Base-by-base conservation (phyloP, 163 green algal species). In the Botryococcus braunii region DNA sequence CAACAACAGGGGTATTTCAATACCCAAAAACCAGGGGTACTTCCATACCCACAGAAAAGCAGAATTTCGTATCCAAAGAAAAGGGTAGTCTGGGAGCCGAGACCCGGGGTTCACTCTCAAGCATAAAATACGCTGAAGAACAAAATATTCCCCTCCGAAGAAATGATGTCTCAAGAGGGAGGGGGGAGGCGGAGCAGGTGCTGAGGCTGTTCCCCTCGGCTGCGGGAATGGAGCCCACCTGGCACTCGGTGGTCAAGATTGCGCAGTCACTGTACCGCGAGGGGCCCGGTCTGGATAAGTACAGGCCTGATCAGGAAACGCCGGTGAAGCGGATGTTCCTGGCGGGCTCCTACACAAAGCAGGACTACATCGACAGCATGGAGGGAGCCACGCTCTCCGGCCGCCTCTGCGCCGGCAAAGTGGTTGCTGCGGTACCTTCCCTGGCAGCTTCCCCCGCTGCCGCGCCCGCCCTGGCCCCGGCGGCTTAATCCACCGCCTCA, bases 331-430 rank as follows among this genome's bases (percentile, higher is more conserved):
- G 97, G 79, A 97, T 98, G 74, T 98, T 96, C 86, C 75, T 98
- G 64, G 85, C 92, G 0, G 92, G 92, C 39, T 88, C 71, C 39
- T 98, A 97, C 83, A 98, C 92, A 49, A 88, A 89, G 47, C 89
- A 96, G 81, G 92, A 97, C 82, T 97, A 97, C 84, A 97, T 97
- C 40, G 92, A 97, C 73, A 94, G 83, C 59, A 97, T 97, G 90
- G 91, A 97, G 86, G 92, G 92, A 6, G 92, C 92, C 37, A 97
- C 92, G 1, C 78, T 97, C 29, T 95, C 86, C 41, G 91, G 91
- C 8, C 74, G 86, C 49, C 80, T 84, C 62, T 84, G 76, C 47
- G 85, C 86, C 2, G 80, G 76, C 65, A 89, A 86, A 63, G 56
- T 91, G 0, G n/a, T 82, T 23, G 74, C 79, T 48, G 80, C 74